phyloP scores from a whole-genome alignment of 805 yeast genomes.

The Candida ortonii region DNA sequence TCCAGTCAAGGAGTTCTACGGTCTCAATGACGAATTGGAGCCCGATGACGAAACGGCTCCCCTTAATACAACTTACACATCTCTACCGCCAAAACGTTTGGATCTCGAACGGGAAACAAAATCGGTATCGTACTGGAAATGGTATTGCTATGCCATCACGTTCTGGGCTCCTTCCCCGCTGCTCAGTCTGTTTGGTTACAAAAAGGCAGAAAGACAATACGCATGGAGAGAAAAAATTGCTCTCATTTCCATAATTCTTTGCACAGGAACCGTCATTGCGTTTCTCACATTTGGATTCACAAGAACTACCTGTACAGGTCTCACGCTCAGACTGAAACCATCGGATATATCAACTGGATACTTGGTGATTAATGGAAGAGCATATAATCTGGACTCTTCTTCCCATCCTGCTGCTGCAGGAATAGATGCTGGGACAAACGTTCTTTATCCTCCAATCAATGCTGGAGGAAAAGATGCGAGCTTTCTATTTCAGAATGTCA shows the following conservation, averaged over 20 bases:
- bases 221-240: conserved; percentile 98
- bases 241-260: conserved; percentile 67
- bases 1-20: conserved; percentile 22
- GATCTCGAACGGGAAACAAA: conserved; percentile 23
- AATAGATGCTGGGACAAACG: conserved; percentile 61
- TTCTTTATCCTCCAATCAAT: conserved; percentile 78
- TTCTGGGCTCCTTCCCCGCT: conserved; percentile 90
- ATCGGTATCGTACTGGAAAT: conserved; percentile 58
- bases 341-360: conserved; percentile 58
- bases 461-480: conserved; percentile 89
- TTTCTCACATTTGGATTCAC: conserved; percentile 90
- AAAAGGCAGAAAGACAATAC: conserved; percentile 74
- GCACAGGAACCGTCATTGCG: conserved; percentile 75
- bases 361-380: conserved; percentile 78
- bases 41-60: conserved; percentile 29
- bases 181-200: conserved; percentile 70
- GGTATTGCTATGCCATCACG: conserved; percentile 76
- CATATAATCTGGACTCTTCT: conserved; percentile 67
- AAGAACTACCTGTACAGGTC: conserved; percentile 65
- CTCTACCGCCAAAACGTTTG: conserved; percentile 22
- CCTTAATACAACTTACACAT: conserved; percentile 19
- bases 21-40: conserved; percentile 7
- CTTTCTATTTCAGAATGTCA: conserved; percentile 85
- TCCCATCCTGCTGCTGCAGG: conserved; percentile 83
- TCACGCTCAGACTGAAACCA: conserved; percentile 49